phyloP scores from a whole-genome alignment of 768 basidiomycete genomes.

The Tulasnella sp. region DNA sequence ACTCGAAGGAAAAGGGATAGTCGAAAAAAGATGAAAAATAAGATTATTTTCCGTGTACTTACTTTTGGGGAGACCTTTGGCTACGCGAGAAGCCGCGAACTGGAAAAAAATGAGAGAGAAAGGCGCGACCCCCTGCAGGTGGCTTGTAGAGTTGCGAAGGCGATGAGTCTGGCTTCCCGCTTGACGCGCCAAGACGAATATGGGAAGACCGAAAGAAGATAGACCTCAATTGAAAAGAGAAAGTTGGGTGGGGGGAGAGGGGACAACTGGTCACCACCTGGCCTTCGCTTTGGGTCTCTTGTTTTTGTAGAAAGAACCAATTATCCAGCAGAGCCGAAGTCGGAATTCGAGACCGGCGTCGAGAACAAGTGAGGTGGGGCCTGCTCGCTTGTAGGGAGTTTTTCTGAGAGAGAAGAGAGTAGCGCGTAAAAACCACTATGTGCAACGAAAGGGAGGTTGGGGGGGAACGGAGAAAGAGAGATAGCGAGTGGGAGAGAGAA shows the following conservation, averaged over 20 bases:
- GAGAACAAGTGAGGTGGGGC: not conserved
- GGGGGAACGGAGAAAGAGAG: no score
- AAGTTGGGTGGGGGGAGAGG: not conserved
- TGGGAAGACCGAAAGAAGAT: not conserved
- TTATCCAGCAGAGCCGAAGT: not conserved
- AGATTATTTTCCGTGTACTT: not conserved
- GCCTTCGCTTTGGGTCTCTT: not conserved
- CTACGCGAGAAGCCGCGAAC: not conserved
- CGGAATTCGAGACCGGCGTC: not conserved
- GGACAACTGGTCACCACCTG: not conserved
- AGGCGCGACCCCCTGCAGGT: not conserved
- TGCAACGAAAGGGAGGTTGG: no score
- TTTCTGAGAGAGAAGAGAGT: not conserved
- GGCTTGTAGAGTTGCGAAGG: not conserved
- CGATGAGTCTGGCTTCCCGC: not conserved
- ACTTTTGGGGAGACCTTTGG: not conserved
- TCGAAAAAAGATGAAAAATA: not conserved
- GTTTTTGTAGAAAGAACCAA: not conserved
- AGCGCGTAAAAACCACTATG: not conserved
- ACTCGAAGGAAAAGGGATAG: not conserved
- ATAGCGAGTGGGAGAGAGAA: not conserved
- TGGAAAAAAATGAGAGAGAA: not conserved
- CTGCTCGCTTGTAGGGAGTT: not conserved
- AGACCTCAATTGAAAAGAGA: not conserved
- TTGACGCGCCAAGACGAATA: not conserved